phyloP scores from a whole-genome alignment of 2,329 filamentous ascomycete genomes.

The Stemphylium lycopersici region DNA sequence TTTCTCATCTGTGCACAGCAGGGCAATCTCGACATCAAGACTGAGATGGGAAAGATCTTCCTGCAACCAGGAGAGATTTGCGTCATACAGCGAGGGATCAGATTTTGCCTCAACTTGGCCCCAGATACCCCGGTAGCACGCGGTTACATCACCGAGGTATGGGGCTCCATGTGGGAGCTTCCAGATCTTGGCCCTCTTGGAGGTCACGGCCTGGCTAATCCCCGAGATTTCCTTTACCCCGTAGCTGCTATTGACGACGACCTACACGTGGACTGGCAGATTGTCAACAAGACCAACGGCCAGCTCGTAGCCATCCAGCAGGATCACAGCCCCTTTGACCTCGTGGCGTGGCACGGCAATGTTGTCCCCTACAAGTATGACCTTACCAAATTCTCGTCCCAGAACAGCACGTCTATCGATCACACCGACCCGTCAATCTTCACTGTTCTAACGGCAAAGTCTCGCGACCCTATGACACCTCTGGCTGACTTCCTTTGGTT shows the following conservation, averaged over 20 bases:
- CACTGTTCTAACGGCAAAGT: conserved; percentile 47
- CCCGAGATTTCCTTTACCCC: conserved; percentile 48
- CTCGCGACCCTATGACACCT: conserved; percentile 45
- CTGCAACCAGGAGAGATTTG: conserved; percentile 50
- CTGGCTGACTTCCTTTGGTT: conserved; percentile 50
- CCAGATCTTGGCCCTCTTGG: conserved; percentile 50
- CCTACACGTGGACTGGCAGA: conserved; percentile 41
- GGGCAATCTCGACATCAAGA: conserved; percentile 48
- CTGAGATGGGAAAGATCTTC: conserved; percentile 49
- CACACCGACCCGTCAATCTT: conserved; percentile 50
- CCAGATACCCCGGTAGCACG: conserved; percentile 42
- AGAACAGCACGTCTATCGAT: conserved; percentile 48
- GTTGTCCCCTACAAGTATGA: conserved; percentile 63
- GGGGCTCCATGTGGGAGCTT: conserved; percentile 50
- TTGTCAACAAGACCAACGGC: conserved; percentile 47
- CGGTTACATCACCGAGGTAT: conserved; percentile 51
- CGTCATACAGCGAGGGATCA: conserved; percentile 50
- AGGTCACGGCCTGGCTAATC: conserved; percentile 50
- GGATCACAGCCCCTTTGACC: conserved; percentile 53
- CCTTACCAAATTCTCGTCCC: conserved; percentile 55
- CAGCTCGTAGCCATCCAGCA: conserved; percentile 44
- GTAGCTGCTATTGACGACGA: conserved; percentile 48
- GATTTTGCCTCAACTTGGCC: conserved; percentile 45
- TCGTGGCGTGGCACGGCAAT: conserved; percentile 51
- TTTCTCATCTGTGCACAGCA: conserved; percentile 47